Base-by-base conservation (phyloP, 495 filamentous ascomycete genomes). In the Haplographium delicatum region DNA sequence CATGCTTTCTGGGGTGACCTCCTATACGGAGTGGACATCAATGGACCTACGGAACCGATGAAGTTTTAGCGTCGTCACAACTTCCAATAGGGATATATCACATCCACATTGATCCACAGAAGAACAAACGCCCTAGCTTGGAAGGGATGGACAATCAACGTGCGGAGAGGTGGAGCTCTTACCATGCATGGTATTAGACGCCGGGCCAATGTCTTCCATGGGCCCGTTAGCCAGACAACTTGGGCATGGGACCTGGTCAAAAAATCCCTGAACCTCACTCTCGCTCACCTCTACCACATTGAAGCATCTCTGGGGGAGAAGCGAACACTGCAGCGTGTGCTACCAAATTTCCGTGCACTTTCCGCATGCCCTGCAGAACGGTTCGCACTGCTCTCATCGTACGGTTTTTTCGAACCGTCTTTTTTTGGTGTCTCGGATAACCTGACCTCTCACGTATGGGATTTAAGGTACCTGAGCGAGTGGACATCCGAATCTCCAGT, bases 1-100 rank as follows among this genome's bases (percentile, higher is more conserved):
- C 37, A 45, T 53, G 50, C 52, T 28, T 31, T 37, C 46, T 31
- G 45, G 52, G 52, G 52, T 50, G 9, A 42, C 10, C 13, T 47
- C 43, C 30, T 13, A 19, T n/a, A 30, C 20, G 5, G 51, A 18
- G 37, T 40, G 51, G 37, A 42, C 19, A 31, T 34, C 16, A 42
- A 33, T 47, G 41, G 39, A 19, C 23, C 22, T 24, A 1, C 24
- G 44, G 22, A 15, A 6, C 19, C 22, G 1, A 22, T 24, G 30
- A 20, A 20, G 27, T 11, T 11, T n/a, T 54, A 33, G 41, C 25
- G 25, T 18, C 11, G 18, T 18, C 8, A 23, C 6, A 40, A 24
- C n/a, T 30, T 25, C 46, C 46, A 48, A 48, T 48, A 26, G 46
- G 23, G 46, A 39, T 39, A 48, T 48, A 48, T 26, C 5, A 16